Conservation (phyloP, 257 asterid genomes). For the Misopates orontium region DNA sequence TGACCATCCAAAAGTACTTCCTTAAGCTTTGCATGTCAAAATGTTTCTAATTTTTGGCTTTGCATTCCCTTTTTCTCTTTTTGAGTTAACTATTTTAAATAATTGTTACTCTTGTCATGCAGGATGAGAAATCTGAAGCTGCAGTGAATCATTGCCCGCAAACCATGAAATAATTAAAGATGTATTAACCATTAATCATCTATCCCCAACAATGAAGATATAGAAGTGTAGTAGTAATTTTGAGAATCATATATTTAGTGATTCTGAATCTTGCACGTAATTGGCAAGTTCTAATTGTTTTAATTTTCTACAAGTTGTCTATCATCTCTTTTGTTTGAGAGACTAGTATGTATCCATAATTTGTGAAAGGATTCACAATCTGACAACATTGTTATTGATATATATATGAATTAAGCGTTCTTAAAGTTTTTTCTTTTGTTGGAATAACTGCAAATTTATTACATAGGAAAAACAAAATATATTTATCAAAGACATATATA, state of each 20-base stretch:
- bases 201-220: background rate
- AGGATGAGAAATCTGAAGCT: constrained; percentile 35
- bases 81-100: background rate
- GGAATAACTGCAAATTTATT: background rate
- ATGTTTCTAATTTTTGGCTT: no score
- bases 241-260: background rate
- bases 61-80: background rate
- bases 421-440: background rate
- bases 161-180: background rate
- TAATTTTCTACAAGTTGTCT: background rate
- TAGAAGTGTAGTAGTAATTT: background rate
- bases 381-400: constrained; percentile 3
- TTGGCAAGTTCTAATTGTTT: background rate
- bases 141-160: constrained; percentile 4
- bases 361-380: constrained; percentile 28
- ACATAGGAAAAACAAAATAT: no score
- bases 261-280: no score
- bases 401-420: background rate
- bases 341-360: constrained; percentile 10
- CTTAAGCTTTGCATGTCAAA: no score
- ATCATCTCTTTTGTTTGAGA: background rate
- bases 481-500: no score
- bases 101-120: constrained; percentile 8
- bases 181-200: constrained; percentile 4
- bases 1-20: background rate